These are phyloP conservation scores for Aquilaria yunnanensis DNA, from an alignment of 345 rosid genomes.

Conservation along the genomic window DNA sequence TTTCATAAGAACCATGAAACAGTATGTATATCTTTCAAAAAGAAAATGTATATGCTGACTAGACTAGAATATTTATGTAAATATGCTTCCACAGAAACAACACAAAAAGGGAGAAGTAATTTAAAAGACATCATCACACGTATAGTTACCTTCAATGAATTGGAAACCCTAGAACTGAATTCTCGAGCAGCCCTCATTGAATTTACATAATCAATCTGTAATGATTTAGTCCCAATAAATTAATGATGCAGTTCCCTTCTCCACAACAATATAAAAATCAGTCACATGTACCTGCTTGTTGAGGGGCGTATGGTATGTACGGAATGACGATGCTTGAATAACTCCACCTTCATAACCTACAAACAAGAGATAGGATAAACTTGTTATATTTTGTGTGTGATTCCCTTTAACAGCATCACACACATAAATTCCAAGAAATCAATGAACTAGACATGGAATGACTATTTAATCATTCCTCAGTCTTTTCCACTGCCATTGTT, in stretches of 20 bases:
- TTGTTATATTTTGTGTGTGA: too few relatives aligned
- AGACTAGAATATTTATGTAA: conserved; percentile 3
- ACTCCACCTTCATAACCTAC: conserved; percentile 73
- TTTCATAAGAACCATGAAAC: conserved; percentile 2
- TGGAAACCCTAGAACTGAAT: conserved; percentile 67
- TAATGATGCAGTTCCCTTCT: conserved; percentile 1
- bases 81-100: not conserved
- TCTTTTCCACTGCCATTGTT: too few relatives aligned
- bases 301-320: conserved; percentile 96
- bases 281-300: conserved; percentile 67
- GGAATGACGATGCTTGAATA: conserved; percentile 90
- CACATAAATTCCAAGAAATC: too few relatives aligned
- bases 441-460: too few relatives aligned
- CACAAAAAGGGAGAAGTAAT: not conserved
- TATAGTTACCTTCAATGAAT: conserved; percentile 65
- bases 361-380: conserved; percentile 6
- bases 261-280: conserved; percentile 4
- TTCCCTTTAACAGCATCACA: too few relatives aligned
- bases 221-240: conserved; percentile 7
- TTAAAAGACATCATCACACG: not conserved
- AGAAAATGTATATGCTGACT: not conserved
- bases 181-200: conserved; percentile 93
- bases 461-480: too few relatives aligned
- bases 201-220: conserved; percentile 77
- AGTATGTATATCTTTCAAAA: not conserved